Evolutionary conservation across 805 yeast species (phyloP), one percentile per base, ranked within the genome.

Genomic region (Lipomyces yamadae): DNA sequence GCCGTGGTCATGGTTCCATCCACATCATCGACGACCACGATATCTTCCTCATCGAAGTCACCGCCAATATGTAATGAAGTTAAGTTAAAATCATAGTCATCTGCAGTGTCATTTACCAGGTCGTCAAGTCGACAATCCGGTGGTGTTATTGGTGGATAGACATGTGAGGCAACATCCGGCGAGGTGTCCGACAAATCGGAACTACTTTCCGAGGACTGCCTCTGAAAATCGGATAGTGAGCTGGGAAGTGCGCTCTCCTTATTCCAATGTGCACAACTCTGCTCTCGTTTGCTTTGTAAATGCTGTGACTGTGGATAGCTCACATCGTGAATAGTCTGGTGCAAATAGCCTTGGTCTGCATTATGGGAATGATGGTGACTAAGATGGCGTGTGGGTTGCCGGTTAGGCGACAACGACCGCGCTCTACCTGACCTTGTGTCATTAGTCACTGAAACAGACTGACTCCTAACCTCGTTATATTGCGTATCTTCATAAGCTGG

Each of bases 111-210:
- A 7, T 33, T 32, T 6, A 56, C 32, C n/a, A 29, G 11, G n/a
- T 32, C 60, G 33, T 63, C 70, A 5, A 67, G 58, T 6, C 62
- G 57, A 37, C 67, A 66, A 30, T 66, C 67, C 6, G 67, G 67
- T 30, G 66, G 64, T 24, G 64, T 59, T 15, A 60, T 56, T 2
- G 67, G 63, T 29, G 64, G 67, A 59, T 56, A 50, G n/a, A 55
- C 24, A 11, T 59, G 66, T 18, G 69, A 63, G 3, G 56, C 34
- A 48, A 62, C 65, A 37, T 67, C 70, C 6, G 70, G 70, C 29
- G 70, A 67, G 48, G 65, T 54, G 33, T 67, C 70, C 8, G 69
- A 65, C 42, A 65, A 39, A 60, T 67, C 70, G 3, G 70, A 67
- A 7, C 69, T 50, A 34, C 69, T 66, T 7, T 66, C 69, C 24